Conservation (phyloP, 2,329 filamentous ascomycete genomes). For the Pseudogymnoascus sp. region DNA sequence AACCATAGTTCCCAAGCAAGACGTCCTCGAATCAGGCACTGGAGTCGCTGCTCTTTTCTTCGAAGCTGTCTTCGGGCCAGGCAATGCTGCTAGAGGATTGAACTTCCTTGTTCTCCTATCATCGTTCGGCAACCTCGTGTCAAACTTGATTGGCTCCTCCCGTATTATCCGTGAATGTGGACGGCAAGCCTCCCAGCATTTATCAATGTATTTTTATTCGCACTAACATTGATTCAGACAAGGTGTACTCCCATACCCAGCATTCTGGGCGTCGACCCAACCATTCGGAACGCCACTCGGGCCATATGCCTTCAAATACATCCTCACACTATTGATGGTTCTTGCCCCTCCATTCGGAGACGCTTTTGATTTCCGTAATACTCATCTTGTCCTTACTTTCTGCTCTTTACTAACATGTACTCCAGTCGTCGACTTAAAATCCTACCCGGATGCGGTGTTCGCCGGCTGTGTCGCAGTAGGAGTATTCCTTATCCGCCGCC, state of each 20-base stretch:
- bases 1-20: slow-evolving; percentile 38
- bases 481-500: slow-evolving; percentile 47
- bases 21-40: slow-evolving; percentile 43
- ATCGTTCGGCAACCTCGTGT: slow-evolving; percentile 51
- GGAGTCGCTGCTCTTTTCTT: slow-evolving; percentile 53
- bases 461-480: slow-evolving; percentile 47
- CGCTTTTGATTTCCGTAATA: slow-evolving; percentile 52
- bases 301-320: slow-evolving; percentile 50
- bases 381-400: background rate
- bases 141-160: slow-evolving; percentile 45
- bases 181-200: slow-evolving; percentile 27
- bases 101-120: slow-evolving; percentile 49
- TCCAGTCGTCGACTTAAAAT: slow-evolving; percentile 48
- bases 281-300: slow-evolving; percentile 56
- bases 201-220: background rate
- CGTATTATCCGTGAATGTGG: slow-evolving; percentile 53
- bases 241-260: slow-evolving; percentile 51
- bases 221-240: slow-evolving; percentile 33
- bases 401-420: slow-evolving; percentile 5
- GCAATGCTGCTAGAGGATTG: slow-evolving; percentile 40
- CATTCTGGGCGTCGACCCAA: slow-evolving; percentile 53
- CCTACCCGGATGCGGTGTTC: slow-evolving; percentile 53
- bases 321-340: slow-evolving; percentile 50
- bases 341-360: slow-evolving; percentile 52
- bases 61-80: slow-evolving; percentile 44